These are phyloP conservation scores for Backusella luteola DNA, from an alignment of 192 early-diverging fungal species.

Conservation along the genomic window DNA sequence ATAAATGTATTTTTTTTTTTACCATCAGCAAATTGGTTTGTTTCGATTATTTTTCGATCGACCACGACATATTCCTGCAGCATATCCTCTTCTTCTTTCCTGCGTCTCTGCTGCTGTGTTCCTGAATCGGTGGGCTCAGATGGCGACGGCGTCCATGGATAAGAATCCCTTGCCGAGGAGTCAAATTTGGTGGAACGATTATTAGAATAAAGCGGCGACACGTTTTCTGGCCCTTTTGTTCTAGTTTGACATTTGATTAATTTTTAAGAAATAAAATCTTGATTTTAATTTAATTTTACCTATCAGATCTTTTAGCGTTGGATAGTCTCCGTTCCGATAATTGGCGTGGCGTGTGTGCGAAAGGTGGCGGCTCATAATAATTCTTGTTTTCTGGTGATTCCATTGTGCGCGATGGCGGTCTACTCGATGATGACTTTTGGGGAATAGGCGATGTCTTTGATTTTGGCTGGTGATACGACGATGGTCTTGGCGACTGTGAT, in stretches of 20 bases:
- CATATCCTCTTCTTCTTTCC: conserved; percentile 48
- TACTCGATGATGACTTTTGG: background rate
- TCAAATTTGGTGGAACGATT: conserved; percentile 1
- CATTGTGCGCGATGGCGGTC: background rate
- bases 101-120: background rate
- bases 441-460: background rate
- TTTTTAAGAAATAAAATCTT: background rate
- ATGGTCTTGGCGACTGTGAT: background rate
- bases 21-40: conserved; percentile 78
- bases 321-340: background rate
- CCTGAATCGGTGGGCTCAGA: conserved; percentile 2
- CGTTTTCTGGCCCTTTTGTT: background rate
- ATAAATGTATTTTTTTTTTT: background rate
- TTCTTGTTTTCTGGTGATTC: background rate
- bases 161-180: background rate
- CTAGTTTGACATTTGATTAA: background rate
- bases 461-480: background rate
- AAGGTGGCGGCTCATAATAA: conserved; percentile 25
- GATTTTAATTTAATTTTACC: background rate
- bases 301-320: background rate
- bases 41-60: conserved; percentile 67
- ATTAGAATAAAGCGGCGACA: conserved; percentile 9
- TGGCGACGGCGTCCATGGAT: background rate
- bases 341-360: conserved; percentile 1
- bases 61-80: conserved; percentile 75